phyloP scores from a whole-genome alignment of 73 alveolate species.

The Tetrahymena borealis region DNA sequence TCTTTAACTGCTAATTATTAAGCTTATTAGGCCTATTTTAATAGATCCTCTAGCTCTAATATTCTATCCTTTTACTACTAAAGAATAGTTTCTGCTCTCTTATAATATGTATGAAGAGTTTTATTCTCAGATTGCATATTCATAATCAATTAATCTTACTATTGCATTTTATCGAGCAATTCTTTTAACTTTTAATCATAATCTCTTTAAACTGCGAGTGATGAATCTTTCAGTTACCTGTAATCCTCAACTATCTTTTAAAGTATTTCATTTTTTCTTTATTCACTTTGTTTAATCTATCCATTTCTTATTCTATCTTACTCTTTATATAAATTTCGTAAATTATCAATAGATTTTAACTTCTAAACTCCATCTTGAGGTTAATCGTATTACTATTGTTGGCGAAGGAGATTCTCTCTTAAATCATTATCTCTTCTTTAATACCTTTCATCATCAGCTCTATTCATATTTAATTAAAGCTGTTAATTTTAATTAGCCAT shows the following conservation, averaged over 20 bases:
- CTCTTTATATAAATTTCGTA: not conserved
- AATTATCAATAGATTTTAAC: not conserved
- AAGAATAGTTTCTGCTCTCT: not conserved
- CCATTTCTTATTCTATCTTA: not conserved
- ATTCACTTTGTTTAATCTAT: not conserved
- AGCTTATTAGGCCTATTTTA: not conserved
- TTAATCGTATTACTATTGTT: not conserved
- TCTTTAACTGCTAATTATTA: not conserved
- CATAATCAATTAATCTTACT: not conserved
- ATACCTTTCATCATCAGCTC: not conserved
- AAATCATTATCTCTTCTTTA: not conserved
- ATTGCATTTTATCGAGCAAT: not conserved
- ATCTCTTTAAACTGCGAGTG: not conserved
- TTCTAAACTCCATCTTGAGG: not conserved
- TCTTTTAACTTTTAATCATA: not conserved
- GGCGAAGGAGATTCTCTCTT: not conserved
- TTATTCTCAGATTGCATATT: not conserved
- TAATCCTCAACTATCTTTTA: not conserved
- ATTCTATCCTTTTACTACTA: not conserved
- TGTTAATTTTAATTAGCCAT: not conserved
- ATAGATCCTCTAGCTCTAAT: not conserved
- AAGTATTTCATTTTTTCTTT: not conserved
- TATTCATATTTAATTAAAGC: not conserved
- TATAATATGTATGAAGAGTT: not conserved
- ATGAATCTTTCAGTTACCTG: not conserved